Base-by-base conservation (phyloP, 148 eudicot genomes). In the Rhododendron ferrugineum region DNA sequence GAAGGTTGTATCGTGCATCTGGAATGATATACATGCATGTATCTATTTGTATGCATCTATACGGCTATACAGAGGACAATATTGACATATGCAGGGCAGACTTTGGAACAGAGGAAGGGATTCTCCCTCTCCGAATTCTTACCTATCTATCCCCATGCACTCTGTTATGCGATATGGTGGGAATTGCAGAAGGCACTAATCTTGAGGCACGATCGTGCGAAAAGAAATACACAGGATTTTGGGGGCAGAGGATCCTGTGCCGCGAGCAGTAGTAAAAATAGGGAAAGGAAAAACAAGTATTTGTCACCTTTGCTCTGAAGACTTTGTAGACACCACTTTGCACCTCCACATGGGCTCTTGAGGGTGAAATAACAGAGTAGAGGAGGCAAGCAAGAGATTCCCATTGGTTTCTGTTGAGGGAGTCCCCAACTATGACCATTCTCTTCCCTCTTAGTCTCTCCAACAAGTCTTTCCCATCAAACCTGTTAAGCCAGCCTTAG, bases 371-470 rank as follows among this genome's bases (percentile, higher is more conserved):
- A 3, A 87, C 84, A 5, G 93, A 77, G 37, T 89, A 91, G 15
- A 91, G 86, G 58, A 91, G 92, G 66, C 92, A 91, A 89, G 91
- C 93, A 47, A 90, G 91, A 81, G 90, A 91, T 74, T 91, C 89
- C 90, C 90, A 91, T 85, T 88, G 91, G 87, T 91, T 91, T 84
- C 90, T 84, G 85, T 91, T 91, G 15, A 91, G 83, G n/a, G 93
- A 91, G 60, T 91, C 93, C 14, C 93, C 93, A 6, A 85, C 89
- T 79, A 91, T 78, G n/a, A 89, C 81, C 89, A 91, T 79, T n/a
- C 92, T 91, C 86, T 87, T 91, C 79, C 89, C 89, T 80, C 91
- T 85, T 9, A 91, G 84, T 58, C 84, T 89, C 84, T 90, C 90
- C 8, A 90, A 82, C 90, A 90, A 86, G 22, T 86, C 83, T 64